Evolutionary conservation across 225 moss, liverwort and hornwort species (phyloP).

Genomic region (Antitrichia curtipendula): DNA sequence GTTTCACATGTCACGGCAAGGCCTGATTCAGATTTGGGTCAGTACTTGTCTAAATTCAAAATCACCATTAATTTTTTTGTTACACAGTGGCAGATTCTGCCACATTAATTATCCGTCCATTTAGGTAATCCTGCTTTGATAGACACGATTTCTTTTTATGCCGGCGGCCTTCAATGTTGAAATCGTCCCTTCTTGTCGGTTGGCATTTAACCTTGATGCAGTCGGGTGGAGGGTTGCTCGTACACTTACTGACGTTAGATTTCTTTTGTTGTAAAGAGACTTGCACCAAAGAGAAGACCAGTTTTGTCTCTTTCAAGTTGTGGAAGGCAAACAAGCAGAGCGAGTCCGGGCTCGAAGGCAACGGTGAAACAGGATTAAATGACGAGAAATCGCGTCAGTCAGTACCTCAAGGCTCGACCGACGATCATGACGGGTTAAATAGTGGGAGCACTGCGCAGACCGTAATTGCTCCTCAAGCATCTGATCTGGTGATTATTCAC

Average conservation of each 20-base stretch:
- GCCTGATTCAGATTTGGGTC: constrained; percentile 1
- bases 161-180: not conserved
- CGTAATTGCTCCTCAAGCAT: not conserved
- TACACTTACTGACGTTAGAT: not conserved
- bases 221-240: not conserved
- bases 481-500: constrained; percentile 5
- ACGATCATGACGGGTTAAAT: not conserved
- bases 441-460: not conserved
- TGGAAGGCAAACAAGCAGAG: constrained; percentile 38
- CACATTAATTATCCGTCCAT: not conserved
- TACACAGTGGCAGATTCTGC: not conserved
- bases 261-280: not conserved
- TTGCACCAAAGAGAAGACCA: constrained; percentile 21
- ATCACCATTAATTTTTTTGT: not conserved
- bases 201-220: not conserved
- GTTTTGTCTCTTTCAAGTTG: constrained; percentile 38
- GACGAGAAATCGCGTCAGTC: not conserved
- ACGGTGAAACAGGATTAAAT: not conserved
- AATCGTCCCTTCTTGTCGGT: not conserved
- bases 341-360: not conserved
- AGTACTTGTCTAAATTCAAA: not conserved
- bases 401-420: not conserved
- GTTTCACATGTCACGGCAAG: constrained; percentile 7
- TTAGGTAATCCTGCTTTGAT: not conserved
- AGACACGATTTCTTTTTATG: not conserved